Percentiles rank a stretch among this genome's conserved stretches.
Evolutionary conservation across 139 green algal genomes (phyloP).

Genomic region (Raphidocelis subcapitata): DNA sequence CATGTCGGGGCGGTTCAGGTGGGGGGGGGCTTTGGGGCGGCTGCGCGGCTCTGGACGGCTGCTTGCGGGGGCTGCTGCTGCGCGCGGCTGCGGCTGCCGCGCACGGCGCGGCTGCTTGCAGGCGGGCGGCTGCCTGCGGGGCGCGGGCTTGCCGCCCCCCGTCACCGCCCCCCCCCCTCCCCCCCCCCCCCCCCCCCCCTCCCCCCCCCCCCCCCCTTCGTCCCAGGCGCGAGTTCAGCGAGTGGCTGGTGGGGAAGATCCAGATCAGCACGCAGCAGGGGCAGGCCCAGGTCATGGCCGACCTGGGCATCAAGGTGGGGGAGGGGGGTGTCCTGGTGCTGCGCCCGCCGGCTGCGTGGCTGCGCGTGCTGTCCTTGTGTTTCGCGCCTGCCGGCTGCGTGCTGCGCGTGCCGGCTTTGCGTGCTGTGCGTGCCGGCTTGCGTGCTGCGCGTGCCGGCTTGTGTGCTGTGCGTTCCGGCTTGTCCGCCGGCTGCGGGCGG

Average conservation of each 20-base stretch:
- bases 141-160: too few species aligned
- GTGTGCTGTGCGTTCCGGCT: background rate
- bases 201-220: too few species aligned
- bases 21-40: background rate
- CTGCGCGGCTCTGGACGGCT: too few species aligned
- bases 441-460: background rate
- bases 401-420: too few species aligned
- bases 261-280: background rate
- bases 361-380: background rate
- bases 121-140: too few species aligned
- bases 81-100: too few species aligned
- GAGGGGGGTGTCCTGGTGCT: too few species aligned
- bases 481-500: too few species aligned
- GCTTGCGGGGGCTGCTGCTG: too few species aligned
- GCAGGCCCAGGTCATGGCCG: slow-evolving; percentile 40
- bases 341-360: background rate
- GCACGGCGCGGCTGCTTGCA: too few species aligned
- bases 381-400: background rate
- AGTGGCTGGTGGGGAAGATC: background rate
- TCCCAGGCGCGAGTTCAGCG: background rate
- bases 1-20: slow-evolving; percentile 62
- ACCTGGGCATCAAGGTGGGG: slow-evolving; percentile 48
- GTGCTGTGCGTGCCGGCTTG: background rate
- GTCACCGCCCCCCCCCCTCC: too few species aligned
- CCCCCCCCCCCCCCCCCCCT: too few species aligned